Percentiles rank a stretch among this genome's conserved stretches.
These are phyloP conservation scores for Craspedostauros australis DNA, from an alignment of 108 stramenopile species.

Conservation along the genomic window DNA sequence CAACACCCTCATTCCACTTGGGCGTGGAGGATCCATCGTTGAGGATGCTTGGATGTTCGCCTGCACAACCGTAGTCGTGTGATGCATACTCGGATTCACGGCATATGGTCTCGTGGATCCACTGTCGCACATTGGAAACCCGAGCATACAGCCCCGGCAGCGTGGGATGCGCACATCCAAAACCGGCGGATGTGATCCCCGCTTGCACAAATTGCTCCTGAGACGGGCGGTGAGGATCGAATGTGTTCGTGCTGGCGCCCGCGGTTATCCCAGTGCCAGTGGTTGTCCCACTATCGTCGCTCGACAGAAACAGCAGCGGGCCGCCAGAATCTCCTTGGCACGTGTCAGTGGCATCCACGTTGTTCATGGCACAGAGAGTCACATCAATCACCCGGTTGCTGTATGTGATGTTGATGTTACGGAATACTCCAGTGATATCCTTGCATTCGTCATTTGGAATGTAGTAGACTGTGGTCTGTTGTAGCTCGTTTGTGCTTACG, in stretches of 20 bases:
- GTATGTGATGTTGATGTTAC: neutral
- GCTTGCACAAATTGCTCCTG: too few relatives aligned
- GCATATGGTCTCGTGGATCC: constrained; percentile 40
- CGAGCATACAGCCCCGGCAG: constrained; percentile 38
- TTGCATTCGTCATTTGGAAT: constrained; percentile 9
- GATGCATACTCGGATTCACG: constrained; percentile 12
- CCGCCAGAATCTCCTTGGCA: constrained; percentile 27
- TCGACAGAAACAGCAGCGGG: neutral
- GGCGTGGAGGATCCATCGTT: constrained; percentile 1
- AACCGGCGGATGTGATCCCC: constrained; percentile 10
- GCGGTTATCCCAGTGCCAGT: too few relatives aligned
- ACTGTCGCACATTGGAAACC: constrained; percentile 25
- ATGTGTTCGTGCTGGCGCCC: too few relatives aligned
- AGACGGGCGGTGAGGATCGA: too few relatives aligned
- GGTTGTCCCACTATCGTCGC: too few relatives aligned
- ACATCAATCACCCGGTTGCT: neutral
- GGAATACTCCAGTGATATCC: neutral
- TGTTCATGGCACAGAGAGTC: neutral
- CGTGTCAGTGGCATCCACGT: constrained; percentile 16
- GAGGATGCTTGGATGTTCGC: constrained; percentile 26
- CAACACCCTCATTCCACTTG: too few relatives aligned
- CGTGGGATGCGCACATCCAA: constrained; percentile 7
- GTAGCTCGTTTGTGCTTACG: neutral
- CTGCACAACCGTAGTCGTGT: too few relatives aligned
- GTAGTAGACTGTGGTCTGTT: neutral